These are phyloP conservation scores for Paraconiothyrium brasiliense DNA, from an alignment of 2,329 filamentous ascomycete genomes.

Conservation along the genomic window DNA sequence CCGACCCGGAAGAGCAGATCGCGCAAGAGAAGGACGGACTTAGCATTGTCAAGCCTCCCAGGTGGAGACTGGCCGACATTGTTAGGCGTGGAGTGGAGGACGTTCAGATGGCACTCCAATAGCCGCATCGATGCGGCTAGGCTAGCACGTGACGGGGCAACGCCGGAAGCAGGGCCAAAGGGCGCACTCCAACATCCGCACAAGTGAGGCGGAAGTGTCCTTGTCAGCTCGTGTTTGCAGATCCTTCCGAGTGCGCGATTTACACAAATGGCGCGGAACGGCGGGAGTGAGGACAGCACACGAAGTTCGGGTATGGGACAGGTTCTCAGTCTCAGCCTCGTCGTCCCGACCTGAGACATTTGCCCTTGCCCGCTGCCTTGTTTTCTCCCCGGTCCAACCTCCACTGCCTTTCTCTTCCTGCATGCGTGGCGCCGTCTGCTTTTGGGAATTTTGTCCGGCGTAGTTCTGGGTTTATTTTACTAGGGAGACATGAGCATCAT, in stretches of 20 bases:
- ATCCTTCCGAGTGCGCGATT: slow-evolving; percentile 7
- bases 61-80: slow-evolving; percentile 82
- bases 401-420: background rate
- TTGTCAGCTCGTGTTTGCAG: slow-evolving; percentile 13
- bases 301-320: background rate
- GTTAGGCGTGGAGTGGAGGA: slow-evolving; percentile 78
- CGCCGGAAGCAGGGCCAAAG: slow-evolving; percentile 12
- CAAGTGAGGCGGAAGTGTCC: slow-evolving; percentile 18
- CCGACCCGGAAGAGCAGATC: slow-evolving; percentile 78
- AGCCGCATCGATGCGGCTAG: slow-evolving; percentile 34
- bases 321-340: slow-evolving; percentile 17
- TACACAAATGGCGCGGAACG: slow-evolving; percentile 7
- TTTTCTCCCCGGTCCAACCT: slow-evolving; percentile 13
- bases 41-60: slow-evolving; percentile 68
- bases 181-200: slow-evolving; percentile 8
- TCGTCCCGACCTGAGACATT: slow-evolving; percentile 15
- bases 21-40: slow-evolving; percentile 65
- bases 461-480: slow-evolving; percentile 2
- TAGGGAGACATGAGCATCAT: background rate
- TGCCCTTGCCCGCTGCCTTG: slow-evolving; percentile 17
- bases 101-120: slow-evolving; percentile 76
- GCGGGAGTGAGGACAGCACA: background rate
- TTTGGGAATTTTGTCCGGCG: slow-evolving; percentile 4
- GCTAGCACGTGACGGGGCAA: slow-evolving; percentile 27
- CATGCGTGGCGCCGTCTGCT: slow-evolving; percentile 6